Base-by-base conservation (phyloP, 2,329 filamentous ascomycete genomes). In the Colletotrichum noveboracense region DNA sequence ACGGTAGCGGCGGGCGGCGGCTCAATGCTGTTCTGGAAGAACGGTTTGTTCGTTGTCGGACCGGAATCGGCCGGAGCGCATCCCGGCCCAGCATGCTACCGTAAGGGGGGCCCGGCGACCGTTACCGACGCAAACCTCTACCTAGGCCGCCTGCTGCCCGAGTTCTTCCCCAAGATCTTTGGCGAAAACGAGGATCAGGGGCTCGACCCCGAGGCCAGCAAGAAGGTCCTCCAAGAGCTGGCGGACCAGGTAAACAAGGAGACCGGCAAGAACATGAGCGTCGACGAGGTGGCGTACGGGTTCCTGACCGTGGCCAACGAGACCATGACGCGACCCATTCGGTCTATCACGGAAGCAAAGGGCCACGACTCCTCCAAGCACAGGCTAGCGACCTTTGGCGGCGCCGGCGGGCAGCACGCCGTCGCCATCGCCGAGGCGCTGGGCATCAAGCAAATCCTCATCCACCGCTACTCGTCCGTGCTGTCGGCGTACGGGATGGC, bases 101-200 rank as follows among this genome's bases (percentile, higher is more conserved):
- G 96, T 36, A 98, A 98, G 84, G 95, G 94, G 0, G 96, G 96
- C 0, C 96, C 96, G 6, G 89, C 96, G 6, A 97, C 96, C 0
- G 96, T 98, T n/a, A 98, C 96, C 0, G 96, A 98, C 82, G 96
- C 96, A 2, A 98, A 98, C 79, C 84, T 98, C 7, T 95, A 95
- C 79, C 91, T 98, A 0, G 96, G 96, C 0, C 91, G 96, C 52
- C 87, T 98, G 6, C 85, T 98, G 2, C 96, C 96, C 0, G 95
- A 97, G 77, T 98, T 97, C 87, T 98, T 98, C 81, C 96, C 96
- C 1, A 96, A 96, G 83, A 98, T 98, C 75, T 98, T 98, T 80
- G 96, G 96, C 61, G 94, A 95, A 83, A 94, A 96, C 60, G 96
- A 98, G 82, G 89, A 98, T 73, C 91, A 97, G 82, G 93, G 93